Conservation (phyloP, 2,329 filamentous ascomycete genomes). For the Diaporthe sp. region DNA sequence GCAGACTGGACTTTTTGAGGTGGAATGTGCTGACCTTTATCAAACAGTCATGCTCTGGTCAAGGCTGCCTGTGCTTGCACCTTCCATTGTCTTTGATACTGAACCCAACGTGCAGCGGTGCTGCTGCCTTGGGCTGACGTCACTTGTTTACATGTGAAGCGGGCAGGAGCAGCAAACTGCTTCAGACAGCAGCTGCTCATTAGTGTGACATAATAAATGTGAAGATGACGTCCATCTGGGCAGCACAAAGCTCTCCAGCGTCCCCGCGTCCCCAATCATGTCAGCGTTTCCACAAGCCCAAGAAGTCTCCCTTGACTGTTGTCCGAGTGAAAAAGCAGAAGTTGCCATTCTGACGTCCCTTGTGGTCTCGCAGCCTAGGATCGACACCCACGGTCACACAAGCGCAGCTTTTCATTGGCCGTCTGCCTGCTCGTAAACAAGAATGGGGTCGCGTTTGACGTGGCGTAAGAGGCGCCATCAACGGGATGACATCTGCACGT, state of each 20-base stretch:
- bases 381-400: not conserved
- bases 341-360: constrained; percentile 13
- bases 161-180: constrained; percentile 11
- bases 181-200: constrained; percentile 3
- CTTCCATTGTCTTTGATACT: not conserved
- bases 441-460: constrained; percentile 25
- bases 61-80: not conserved
- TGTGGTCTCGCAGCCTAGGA: constrained; percentile 8
- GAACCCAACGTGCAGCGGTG: not conserved
- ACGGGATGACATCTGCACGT: constrained; percentile 30
- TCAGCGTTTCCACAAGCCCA: not conserved
- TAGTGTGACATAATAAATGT: not conserved
- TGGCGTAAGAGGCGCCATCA: constrained; percentile 1
- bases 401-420: not conserved
- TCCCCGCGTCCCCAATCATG: not conserved
- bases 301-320: not conserved
- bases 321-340: not conserved
- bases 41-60: not conserved
- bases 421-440: constrained; percentile 28
- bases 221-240: constrained; percentile 11
- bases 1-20: not conserved
- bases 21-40: not conserved
- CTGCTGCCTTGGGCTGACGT: constrained; percentile 33
- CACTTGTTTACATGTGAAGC: constrained; percentile 18
- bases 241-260: not conserved